These are phyloP conservation scores for Rhizomucor pusillus DNA, from an alignment of 371 early-diverging fungal genomes.

Conservation along the genomic window DNA sequence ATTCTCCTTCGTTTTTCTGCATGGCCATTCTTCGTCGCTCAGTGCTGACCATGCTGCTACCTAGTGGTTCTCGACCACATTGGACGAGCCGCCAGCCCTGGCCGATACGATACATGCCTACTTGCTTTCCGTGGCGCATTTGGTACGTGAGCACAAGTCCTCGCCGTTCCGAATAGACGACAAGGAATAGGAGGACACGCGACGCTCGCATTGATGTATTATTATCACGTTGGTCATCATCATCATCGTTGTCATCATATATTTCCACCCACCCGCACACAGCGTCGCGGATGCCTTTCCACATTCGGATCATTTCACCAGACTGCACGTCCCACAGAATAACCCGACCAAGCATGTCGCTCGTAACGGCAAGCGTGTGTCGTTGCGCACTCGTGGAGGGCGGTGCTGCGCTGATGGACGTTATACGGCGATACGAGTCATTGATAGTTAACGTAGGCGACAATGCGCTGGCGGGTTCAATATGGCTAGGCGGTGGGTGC, in stretches of 20 bases:
- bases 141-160: conserved; percentile 59
- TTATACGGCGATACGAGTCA: conserved; percentile 51
- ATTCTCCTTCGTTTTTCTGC: conserved; percentile 21
- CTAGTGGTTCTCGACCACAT: conserved; percentile 38
- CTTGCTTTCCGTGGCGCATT: conserved; percentile 61
- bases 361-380: conserved; percentile 55
- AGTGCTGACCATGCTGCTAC: conserved; percentile 36
- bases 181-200: conserved; percentile 47
- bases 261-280: conserved; percentile 63
- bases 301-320: conserved; percentile 63
- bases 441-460: conserved; percentile 40
- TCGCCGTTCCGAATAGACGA: conserved; percentile 58
- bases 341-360: conserved; percentile 64
- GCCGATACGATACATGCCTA: conserved; percentile 58
- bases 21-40: conserved; percentile 24
- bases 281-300: conserved; percentile 68
- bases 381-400: conserved; percentile 42
- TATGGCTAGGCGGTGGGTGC: conserved; percentile 33
- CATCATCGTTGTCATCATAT: conserved; percentile 26
- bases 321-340: conserved; percentile 56
- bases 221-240: neutral
- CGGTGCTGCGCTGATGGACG: conserved; percentile 46
- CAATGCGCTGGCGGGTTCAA: conserved; percentile 57
- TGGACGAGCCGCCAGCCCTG: conserved; percentile 54
- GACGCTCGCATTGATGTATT: conserved; percentile 3